Conservation (phyloP, 345 rosid species). For the Eucalyptus cloeziana region DNA sequence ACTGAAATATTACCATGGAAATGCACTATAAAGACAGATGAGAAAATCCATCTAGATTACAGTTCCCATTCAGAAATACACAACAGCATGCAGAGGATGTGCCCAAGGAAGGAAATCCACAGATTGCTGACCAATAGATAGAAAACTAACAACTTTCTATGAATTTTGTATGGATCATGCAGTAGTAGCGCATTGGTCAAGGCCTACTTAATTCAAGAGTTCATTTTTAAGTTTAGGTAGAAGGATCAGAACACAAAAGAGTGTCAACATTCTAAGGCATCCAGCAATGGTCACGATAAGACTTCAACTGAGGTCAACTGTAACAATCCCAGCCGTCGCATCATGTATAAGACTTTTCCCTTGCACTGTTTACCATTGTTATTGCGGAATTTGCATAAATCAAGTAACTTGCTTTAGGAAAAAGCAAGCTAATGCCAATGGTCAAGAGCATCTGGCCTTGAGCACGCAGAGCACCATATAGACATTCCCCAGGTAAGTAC, state of each 20-base stretch:
- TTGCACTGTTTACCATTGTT: background rate
- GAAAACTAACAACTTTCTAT: background rate
- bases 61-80: background rate
- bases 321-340: background rate
- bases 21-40: background rate
- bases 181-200: background rate
- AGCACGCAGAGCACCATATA: background rate
- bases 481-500: background rate
- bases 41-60: background rate
- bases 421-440: background rate
- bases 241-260: background rate
- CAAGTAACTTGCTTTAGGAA: background rate
- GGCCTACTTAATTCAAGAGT: background rate
- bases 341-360: background rate
- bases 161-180: background rate
- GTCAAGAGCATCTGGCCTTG: background rate
- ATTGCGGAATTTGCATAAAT: background rate
- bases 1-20: background rate
- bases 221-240: background rate
- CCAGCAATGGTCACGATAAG: background rate
- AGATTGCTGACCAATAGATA: background rate
- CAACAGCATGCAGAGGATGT: background rate
- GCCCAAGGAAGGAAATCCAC: background rate
- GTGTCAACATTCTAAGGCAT: background rate
- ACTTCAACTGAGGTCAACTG: background rate